Conservation (phyloP, 2,329 filamentous ascomycete species). For the Nemania serpens region DNA sequence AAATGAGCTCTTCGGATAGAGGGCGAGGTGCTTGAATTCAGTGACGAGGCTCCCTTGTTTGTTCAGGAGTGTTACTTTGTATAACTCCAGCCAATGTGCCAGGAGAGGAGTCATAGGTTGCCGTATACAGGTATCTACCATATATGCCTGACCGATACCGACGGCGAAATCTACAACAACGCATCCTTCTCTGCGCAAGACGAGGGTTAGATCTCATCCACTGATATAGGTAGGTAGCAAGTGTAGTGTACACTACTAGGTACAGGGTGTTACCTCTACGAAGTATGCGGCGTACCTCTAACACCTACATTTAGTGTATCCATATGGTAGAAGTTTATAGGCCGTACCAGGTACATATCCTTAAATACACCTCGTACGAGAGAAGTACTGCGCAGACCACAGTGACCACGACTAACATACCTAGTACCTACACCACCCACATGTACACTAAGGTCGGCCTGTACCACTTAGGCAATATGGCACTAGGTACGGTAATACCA, state of each 20-base stretch:
- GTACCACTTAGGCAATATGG: too few species aligned
- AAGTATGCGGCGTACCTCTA: background rate
- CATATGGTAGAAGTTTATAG: too few species aligned
- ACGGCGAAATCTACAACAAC: background rate
- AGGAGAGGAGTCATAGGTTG: background rate
- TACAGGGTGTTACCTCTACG: too few species aligned
- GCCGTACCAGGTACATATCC: too few species aligned
- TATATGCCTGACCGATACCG: background rate
- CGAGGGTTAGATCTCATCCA: background rate
- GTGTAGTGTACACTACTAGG: too few species aligned
- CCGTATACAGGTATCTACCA: background rate
- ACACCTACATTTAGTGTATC: too few species aligned
- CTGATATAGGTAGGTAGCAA: background rate
- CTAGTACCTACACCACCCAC: too few species aligned
- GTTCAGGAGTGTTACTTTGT: background rate
- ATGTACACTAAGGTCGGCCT: too few species aligned
- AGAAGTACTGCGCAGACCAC: too few species aligned
- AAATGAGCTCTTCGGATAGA: background rate
- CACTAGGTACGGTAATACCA: background rate
- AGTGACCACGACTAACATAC: too few species aligned
- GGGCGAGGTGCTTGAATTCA: background rate
- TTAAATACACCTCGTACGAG: too few species aligned
- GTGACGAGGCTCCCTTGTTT: slow-evolving; percentile 3
- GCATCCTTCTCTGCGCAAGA: background rate
- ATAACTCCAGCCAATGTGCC: background rate